Base-by-base conservation (phyloP, 2,329 filamentous ascomycete species). In the Exophiala lecanii-corni region DNA sequence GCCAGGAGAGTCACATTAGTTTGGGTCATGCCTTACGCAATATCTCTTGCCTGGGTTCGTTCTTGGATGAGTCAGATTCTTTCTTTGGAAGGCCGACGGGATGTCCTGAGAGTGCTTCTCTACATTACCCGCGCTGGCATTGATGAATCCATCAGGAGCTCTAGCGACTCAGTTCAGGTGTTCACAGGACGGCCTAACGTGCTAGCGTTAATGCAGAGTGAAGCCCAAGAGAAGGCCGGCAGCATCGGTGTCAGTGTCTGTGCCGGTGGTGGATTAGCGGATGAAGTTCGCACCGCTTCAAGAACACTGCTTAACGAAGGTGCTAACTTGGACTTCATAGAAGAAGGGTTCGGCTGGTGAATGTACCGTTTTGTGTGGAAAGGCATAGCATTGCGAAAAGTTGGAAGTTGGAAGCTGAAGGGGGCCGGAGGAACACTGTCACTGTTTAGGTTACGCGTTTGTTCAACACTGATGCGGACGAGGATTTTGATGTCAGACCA, bases 21-120 rank as follows among this genome's bases (percentile, higher is more conserved):
- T 47, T 97, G 91, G 91, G 82, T 94, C 59, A 84, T 96, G 52
- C 87, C 92, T 49, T 86, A 89, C 43, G 83, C 85, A 30, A 84
- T 95, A 58, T 82, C 91, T 42, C 76, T 96, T 7, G 87, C 95
- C 63, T 97, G 91, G 91, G 86, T 94, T 47, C 79, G 86, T 6
- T 86, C 86, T 4, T 96, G 86, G 82, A 82, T 83, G 79, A 82
- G 77, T 9, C 71, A 71, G 52, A 82, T 97, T 41, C 73, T 97
- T 23, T 76, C 76, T 43, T 82, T 96, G 75, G 84, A 87, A 9
- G 77, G 81, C 55, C 82, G 89, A 40, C 81, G 85, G 44, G 86
- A 95, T 36, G 75, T 95, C 18, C 76, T 97, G 30, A 82, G 81
- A 54, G 86, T 97, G 57, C 81, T 89, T 56, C 78, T 97, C 36